These are phyloP conservation scores for Thielaviopsis punctulata DNA, from an alignment of 2,329 filamentous ascomycete genomes.

Conservation along the genomic window DNA sequence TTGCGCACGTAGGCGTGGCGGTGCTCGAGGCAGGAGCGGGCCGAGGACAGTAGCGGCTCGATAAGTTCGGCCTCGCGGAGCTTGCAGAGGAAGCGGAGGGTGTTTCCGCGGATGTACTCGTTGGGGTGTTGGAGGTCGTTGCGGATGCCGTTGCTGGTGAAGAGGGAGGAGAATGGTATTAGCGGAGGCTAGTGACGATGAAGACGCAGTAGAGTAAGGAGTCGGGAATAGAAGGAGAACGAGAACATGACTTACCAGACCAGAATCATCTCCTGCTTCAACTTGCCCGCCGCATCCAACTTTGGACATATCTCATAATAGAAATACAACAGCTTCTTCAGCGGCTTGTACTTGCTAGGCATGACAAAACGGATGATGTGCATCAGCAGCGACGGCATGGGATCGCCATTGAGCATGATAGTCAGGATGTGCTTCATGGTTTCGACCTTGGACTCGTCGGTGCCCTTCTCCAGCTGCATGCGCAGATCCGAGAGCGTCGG, in stretches of 20 bases:
- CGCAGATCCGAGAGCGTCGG: slow-evolving; percentile 82
- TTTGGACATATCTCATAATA: slow-evolving; percentile 99
- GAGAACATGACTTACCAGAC: slow-evolving; percentile 54
- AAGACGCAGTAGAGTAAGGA: slow-evolving; percentile 15
- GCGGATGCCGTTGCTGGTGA: slow-evolving; percentile 75
- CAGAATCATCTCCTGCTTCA: slow-evolving; percentile 99
- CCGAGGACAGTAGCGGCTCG: slow-evolving; percentile 84
- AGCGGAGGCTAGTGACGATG: not conserved
- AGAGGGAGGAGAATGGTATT: not conserved
- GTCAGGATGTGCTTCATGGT: slow-evolving; percentile 94
- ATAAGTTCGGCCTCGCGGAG: slow-evolving; percentile 89
- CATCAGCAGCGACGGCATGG: slow-evolving; percentile 91
- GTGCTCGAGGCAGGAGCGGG: slow-evolving; percentile 83
- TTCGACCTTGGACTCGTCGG: slow-evolving; percentile 80
- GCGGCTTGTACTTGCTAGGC: slow-evolving; percentile 87
- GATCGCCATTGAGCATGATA: slow-evolving; percentile 94
- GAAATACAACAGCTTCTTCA: slow-evolving; percentile 98
- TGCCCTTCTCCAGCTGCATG: slow-evolving; percentile 84
- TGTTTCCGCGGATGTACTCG: slow-evolving; percentile 96
- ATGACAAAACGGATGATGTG: slow-evolving; percentile 99
- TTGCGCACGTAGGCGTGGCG: slow-evolving; percentile 96
- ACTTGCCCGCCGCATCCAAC: slow-evolving; percentile 75
- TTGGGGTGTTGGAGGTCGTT: slow-evolving; percentile 96
- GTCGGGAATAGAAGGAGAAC: not conserved
- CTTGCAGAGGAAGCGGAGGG: slow-evolving; percentile 94